phyloP scores from a whole-genome alignment of 495 filamentous ascomycete genomes.

The Penicillium robsamsonii region DNA sequence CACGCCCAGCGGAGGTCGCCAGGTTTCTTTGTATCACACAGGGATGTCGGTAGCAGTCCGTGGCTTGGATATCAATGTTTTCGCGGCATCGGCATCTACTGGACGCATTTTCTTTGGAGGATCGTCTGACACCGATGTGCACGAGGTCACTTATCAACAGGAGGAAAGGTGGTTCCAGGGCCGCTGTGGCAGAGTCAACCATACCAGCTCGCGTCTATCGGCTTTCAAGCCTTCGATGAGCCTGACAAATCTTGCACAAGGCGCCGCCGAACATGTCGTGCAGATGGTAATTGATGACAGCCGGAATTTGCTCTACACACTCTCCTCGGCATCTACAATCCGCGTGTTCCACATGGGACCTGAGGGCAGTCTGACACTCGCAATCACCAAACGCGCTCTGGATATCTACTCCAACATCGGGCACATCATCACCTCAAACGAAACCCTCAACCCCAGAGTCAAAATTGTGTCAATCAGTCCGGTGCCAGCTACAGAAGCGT shows the following conservation, averaged over 20 bases:
- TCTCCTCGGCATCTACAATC: constrained; percentile 82
- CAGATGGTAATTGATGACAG: constrained; percentile 87
- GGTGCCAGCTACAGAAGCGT: constrained; percentile 76
- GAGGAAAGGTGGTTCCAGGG: constrained; percentile 94
- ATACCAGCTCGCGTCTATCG: constrained; percentile 72
- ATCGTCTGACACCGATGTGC: constrained; percentile 76
- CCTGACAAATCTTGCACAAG: constrained; percentile 44
- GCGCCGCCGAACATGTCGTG: constrained; percentile 58
- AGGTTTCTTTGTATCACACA: constrained; percentile 77
- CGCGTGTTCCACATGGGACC: constrained; percentile 76
- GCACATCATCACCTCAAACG: constrained; percentile 70
- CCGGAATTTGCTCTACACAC: constrained; percentile 81
- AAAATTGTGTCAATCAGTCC: constrained; percentile 79
- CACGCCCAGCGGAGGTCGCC: constrained; percentile 60
- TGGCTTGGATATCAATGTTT: constrained; percentile 68
- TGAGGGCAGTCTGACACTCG: constrained; percentile 48
- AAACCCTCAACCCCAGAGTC: constrained; percentile 64
- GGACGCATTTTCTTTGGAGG: constrained; percentile 92
- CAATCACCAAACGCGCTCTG: constrained; percentile 55
- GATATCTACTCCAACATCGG: constrained; percentile 65
- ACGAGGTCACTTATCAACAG: constrained; percentile 92
- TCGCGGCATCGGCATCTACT: constrained; percentile 69
- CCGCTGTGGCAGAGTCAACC: constrained; percentile 77
- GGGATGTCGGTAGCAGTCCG: constrained; percentile 72
- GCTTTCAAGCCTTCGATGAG: constrained; percentile 61